A percentile compares a stretch with the other conserved stretches of the same genome.
phyloP scores from a whole-genome alignment of 331 rosid genomes.

The Acacia pycnantha region DNA sequence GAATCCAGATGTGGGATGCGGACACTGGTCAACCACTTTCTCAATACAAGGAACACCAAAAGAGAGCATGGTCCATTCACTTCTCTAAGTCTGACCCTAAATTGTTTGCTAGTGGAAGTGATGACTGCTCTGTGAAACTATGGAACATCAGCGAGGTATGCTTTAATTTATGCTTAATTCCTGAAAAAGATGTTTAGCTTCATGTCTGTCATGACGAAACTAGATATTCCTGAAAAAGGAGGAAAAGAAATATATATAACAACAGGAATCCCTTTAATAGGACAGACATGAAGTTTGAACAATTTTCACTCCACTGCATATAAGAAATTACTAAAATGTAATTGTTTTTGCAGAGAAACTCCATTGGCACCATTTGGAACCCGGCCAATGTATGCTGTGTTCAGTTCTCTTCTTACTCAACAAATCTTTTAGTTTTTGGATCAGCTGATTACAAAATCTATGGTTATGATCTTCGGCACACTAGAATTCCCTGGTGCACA shows the following conservation, averaged over 20 bases:
- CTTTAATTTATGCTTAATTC: conserved; percentile 15
- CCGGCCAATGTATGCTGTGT: conserved; percentile 73
- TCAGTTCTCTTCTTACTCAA: conserved; percentile 61
- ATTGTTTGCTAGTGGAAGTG: conserved; percentile 82
- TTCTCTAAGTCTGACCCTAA: conserved; percentile 61
- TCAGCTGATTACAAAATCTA: conserved; percentile 69
- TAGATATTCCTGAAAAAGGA: background rate
- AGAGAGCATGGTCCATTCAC: conserved; percentile 81
- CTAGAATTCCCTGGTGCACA: conserved; percentile 71
- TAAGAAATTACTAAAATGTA: conserved; percentile 19
- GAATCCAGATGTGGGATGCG: conserved; percentile 73
- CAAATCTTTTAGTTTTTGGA: conserved; percentile 58
- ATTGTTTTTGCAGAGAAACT: conserved; percentile 47
- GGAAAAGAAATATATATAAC: background rate
- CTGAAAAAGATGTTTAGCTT: background rate
- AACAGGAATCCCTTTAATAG: background rate
- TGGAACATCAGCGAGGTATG: conserved; percentile 67
- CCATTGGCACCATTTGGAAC: conserved; percentile 53
- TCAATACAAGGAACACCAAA: conserved; percentile 61
- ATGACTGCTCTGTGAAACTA: conserved; percentile 68
- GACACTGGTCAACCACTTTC: conserved; percentile 53
- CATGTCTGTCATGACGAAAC: background rate
- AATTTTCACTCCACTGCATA: background rate
- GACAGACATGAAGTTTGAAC: conserved; percentile 9
- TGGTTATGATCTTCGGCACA: conserved; percentile 74